Evolutionary conservation across 805 yeast species (phyloP).

Genomic region (Grigorovia yakushimaensis): DNA sequence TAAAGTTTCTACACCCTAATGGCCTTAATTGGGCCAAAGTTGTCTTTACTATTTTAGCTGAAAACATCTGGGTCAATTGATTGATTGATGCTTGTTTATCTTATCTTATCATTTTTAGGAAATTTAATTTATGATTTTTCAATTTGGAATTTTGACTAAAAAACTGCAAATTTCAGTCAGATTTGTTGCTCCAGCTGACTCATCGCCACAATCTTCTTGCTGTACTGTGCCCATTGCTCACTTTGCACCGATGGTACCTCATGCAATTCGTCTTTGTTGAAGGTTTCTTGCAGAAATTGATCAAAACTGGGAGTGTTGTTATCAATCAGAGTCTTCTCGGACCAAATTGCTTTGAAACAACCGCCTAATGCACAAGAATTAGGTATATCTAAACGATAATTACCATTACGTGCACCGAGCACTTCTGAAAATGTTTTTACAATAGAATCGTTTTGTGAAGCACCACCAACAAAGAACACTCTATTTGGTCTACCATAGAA

Average conservation of each 20-base stretch:
- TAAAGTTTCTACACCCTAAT: not conserved
- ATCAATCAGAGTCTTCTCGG: slow-evolving; percentile 31
- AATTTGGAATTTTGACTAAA: not conserved
- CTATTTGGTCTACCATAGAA: slow-evolving; percentile 47
- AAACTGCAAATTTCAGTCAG: not conserved
- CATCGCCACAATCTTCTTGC: slow-evolving; percentile 24
- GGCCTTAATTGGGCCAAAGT: not conserved
- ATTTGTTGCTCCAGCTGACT: slow-evolving; percentile 19
- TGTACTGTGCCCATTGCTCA: slow-evolving; percentile 24
- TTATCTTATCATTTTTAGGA: too few species aligned
- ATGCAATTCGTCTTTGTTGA: slow-evolving; percentile 36
- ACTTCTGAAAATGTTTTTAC: slow-evolving; percentile 61
- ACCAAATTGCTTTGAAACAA: slow-evolving; percentile 78
- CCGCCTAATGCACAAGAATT: slow-evolving; percentile 94
- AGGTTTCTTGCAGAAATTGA: slow-evolving; percentile 37
- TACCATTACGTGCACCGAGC: slow-evolving; percentile 50
- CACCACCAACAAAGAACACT: slow-evolving; percentile 82
- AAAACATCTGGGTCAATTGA: not conserved
- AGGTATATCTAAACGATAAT: slow-evolving; percentile 62
- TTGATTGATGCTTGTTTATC: not conserved
- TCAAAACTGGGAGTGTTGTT: slow-evolving; percentile 28
- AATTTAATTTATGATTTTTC: too few species aligned
- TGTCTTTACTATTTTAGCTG: not conserved
- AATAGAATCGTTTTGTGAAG: slow-evolving; percentile 61
- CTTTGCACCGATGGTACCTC: slow-evolving; percentile 16